Base-by-base conservation (phyloP, 805 yeast genomes). In the Cyberlindnera saturnus region DNA sequence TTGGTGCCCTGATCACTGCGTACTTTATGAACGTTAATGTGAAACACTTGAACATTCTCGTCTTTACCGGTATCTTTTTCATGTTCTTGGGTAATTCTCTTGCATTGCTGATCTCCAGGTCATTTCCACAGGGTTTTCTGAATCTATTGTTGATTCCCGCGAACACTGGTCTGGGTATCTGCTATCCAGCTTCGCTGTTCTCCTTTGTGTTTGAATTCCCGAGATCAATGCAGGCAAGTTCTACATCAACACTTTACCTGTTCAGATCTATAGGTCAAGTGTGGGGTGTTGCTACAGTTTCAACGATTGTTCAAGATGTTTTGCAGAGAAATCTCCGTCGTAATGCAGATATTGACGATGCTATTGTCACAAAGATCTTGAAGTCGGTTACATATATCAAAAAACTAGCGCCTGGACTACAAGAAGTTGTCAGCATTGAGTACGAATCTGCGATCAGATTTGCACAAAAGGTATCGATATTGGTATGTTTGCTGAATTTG, bases 151-250 rank as follows among this genome's bases (percentile, higher is more conserved):
- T 67, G 6, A 47, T 80, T 33, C 62, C 70, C 19, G 51, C 74
- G 10, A 62, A 74, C 14, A 76, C 82, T 2, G 77, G 81, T 1
- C 57, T 74, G 40, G 81, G 82, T 0, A 75, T 76, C 51, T 64
- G 83, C 1, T 69, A 75, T 6, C 82, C 88, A 0, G 77, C 81
- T 13, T 77, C 86, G 0, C 64, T 82, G 33, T 63, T 82, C 29
- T 74, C 87, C 2, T 74, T 81, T 65, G 81, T 82, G 46, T 82
- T 87, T 5, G 75, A 86, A 2, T 86, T 79, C 13, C 85, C 87
- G 1, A 57, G 66, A 20, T 72, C 75, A 39, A 69, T 70, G 51
- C 89, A 82, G 56, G 82, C 85, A 1, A 68, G 79, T 34, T 76
- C 81, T 2, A 80, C 85, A 0, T 75, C 84, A 4, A 74, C 79